These are phyloP conservation scores for Botrytis byssoidea DNA, from an alignment of 2,329 filamentous ascomycete species.

Conservation along the genomic window DNA sequence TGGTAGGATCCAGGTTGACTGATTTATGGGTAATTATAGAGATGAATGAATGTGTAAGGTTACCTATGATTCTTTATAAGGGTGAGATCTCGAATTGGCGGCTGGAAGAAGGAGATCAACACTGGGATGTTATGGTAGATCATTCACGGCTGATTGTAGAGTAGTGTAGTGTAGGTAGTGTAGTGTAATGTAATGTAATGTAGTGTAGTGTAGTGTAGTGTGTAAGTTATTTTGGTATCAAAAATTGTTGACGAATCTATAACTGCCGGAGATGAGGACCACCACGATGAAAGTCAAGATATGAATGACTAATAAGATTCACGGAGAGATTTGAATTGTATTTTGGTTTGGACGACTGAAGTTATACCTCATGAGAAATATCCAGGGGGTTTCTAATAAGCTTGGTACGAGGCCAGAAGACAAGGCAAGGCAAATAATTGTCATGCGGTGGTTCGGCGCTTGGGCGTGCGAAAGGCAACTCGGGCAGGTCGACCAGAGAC, in stretches of 20 bases:
- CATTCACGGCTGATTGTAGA: slow-evolving; percentile 15
- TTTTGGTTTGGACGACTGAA: slow-evolving; percentile 17
- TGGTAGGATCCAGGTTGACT: slow-evolving; percentile 54
- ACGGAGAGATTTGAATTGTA: slow-evolving; percentile 8
- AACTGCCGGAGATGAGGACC: not conserved
- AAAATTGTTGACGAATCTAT: slow-evolving; percentile 3
- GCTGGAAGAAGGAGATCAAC: slow-evolving; percentile 21
- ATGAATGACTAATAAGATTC: not conserved
- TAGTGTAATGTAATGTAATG: not conserved
- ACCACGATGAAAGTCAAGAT: not conserved
- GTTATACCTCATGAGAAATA: slow-evolving; percentile 22
- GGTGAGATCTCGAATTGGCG: slow-evolving; percentile 21
- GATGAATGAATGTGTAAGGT: slow-evolving; percentile 12
- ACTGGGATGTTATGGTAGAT: slow-evolving; percentile 22
- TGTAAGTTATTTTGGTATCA: slow-evolving; percentile 13
- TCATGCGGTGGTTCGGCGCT: slow-evolving; percentile 17
- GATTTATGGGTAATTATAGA: slow-evolving; percentile 17
- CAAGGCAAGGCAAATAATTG: not conserved
- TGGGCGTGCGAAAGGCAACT: not conserved
- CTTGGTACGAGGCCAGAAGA: not conserved
- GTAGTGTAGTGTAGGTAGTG: not conserved
- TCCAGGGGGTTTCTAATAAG: slow-evolving; percentile 19
- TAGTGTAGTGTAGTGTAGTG: not conserved
- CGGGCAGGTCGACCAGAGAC: not conserved
- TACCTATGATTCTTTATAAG: slow-evolving; percentile 20